Base-by-base conservation (phyloP, 2,329 filamentous ascomycete species). In the Alternaria gansuensis region DNA sequence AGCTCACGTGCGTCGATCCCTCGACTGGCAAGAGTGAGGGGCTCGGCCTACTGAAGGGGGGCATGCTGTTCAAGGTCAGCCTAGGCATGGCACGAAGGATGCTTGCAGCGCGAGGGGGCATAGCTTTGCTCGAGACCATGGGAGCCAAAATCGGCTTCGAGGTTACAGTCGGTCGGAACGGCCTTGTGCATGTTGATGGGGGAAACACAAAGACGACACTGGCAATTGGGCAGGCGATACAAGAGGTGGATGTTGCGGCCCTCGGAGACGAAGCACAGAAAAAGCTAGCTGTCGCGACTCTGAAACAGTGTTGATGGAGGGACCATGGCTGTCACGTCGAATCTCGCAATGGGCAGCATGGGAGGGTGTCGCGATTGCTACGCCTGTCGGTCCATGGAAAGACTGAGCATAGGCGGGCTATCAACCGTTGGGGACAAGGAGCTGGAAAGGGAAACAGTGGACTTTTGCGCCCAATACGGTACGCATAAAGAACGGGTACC, bases 81-180 rank as follows among this genome's bases (percentile, higher is more conserved):
- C 82, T 90, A 1, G 90, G 88, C 2, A 91, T 97, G 84, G 90
- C 93, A n/a, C 85, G 93, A 54, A 83, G 93, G 52, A 78, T 96
- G 63, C 83, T 97, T 78, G 66, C 79, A 65, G 86, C 85, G 68
- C 84, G 84, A 40, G 82, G 82, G 13, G 83, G 86, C 3, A 78
- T 97, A 7, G 85, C 88, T 3, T 84, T 97, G 26, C 78, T 98
- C 56, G 91, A 96, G 63, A 90, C 92, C 72, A 80, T 98, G 13
- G 93, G 89, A 3, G 88, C 88, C 57, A 94, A 92, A 53, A 79
- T 97, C 13, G 88, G 90, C 21, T 99, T 98, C 76, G 95, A 99
- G 82, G 91, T 96, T 59, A 94, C 94, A 0, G 91, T 97, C 8
- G 95, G 95, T 17, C 87, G 92, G 72, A 99, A 99, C 77, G 95